These are phyloP conservation scores for Graphilbum sp. DNA, from an alignment of 2,329 filamentous ascomycete species.

Conservation along the genomic window DNA sequence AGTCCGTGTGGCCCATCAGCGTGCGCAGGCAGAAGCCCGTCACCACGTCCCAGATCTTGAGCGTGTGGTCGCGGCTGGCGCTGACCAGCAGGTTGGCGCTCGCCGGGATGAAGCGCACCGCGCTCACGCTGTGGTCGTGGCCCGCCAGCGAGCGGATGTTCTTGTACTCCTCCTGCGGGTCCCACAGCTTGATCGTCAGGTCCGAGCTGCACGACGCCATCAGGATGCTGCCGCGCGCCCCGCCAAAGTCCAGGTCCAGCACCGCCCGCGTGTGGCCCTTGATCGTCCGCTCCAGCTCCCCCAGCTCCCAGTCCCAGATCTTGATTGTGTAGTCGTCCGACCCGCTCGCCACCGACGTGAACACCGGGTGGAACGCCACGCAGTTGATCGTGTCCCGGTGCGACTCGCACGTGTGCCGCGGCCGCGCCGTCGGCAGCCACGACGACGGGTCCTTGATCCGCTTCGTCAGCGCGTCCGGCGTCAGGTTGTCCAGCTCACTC, in stretches of 20 bases:
- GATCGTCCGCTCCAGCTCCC: conserved; percentile 75
- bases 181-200: conserved; percentile 89
- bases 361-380: conserved; percentile 83
- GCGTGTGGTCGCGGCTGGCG: conserved; percentile 68
- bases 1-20: conserved; percentile 69
- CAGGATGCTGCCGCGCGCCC: conserved; percentile 61
- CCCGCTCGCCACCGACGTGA: conserved; percentile 76
- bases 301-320: conserved; percentile 93
- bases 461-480: conserved; percentile 56
- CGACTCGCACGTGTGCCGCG: conserved; percentile 68
- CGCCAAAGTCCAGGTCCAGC: conserved; percentile 78
- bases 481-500: conserved; percentile 69
- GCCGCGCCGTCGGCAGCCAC: conserved; percentile 74
- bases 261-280: conserved; percentile 88
- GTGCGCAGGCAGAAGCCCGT: conserved; percentile 89
- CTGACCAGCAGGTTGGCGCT: conserved; percentile 75
- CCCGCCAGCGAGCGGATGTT: conserved; percentile 84
- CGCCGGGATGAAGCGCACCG: conserved; percentile 72
- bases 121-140: conserved; percentile 83
- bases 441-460: conserved; percentile 69
- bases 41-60: conserved; percentile 84
- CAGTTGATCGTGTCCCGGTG: conserved; percentile 71
- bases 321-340: conserved; percentile 92
- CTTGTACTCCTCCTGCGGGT: conserved; percentile 83
- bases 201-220: conserved; percentile 75